These are phyloP conservation scores for Candida suzukii DNA, from an alignment of 805 yeast genomes.

Conservation along the genomic window DNA sequence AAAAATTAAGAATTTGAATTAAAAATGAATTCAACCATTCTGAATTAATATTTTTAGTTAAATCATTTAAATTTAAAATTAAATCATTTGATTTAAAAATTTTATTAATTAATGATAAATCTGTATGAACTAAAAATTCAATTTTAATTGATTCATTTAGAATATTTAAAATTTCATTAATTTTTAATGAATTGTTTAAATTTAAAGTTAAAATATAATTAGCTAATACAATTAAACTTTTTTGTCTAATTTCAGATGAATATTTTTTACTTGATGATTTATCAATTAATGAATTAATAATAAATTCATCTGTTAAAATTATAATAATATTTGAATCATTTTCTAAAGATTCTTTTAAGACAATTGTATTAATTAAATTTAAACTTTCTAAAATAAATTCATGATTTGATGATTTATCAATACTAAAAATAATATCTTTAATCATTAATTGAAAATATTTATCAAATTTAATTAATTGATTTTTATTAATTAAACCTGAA, in stretches of 20 bases:
- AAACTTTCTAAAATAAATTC: slow-evolving; percentile 25
- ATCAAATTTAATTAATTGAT: slow-evolving; percentile 21
- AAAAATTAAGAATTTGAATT: slow-evolving; percentile 11
- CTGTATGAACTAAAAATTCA: slow-evolving; percentile 20
- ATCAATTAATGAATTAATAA: slow-evolving; percentile 10
- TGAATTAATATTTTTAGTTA: slow-evolving; percentile 3
- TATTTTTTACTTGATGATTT: slow-evolving; percentile 22
- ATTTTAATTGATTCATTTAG: slow-evolving; percentile 18
- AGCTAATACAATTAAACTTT: slow-evolving; percentile 17
- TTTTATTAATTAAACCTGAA: slow-evolving; percentile 24
- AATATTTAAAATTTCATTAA: slow-evolving; percentile 7
- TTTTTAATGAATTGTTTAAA: neutral
- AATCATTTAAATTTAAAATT: neutral
- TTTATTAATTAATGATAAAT: slow-evolving; percentile 13
- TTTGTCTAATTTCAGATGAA: slow-evolving; percentile 26
- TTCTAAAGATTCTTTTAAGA: slow-evolving; percentile 6
- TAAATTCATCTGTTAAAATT: neutral
- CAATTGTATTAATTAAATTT: slow-evolving; percentile 13
- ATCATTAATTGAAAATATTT: slow-evolving; percentile 6
- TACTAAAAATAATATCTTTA: slow-evolving; percentile 12
- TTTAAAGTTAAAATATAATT: slow-evolving; percentile 10
- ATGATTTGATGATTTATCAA: slow-evolving; percentile 18
- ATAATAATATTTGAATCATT: slow-evolving; percentile 1
- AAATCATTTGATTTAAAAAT: slow-evolving; percentile 7
- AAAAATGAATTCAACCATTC: slow-evolving; percentile 16